Evolutionary conservation across 345 rosid species (phyloP), one percentile per base, ranked within the genome.

Genomic region (Nephelium lappaceum): DNA sequence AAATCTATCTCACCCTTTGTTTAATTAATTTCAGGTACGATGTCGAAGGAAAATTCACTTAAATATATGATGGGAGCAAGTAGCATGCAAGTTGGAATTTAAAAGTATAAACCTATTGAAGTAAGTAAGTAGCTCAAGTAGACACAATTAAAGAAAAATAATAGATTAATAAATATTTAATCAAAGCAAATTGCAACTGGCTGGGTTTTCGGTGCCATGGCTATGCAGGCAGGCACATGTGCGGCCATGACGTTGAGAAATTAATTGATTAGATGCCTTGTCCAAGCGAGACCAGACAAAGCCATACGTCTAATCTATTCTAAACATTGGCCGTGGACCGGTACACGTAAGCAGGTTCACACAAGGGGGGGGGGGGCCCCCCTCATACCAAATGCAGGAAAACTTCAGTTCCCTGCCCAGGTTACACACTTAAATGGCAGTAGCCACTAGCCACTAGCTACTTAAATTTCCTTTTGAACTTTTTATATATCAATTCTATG

Each of bases 211-310:
- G 36, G 36, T 31, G 36, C 36, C 36, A 31, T 31, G 3, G 36
- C 36, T 31, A 31, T 31, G 3, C 3, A 31, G 2, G 36, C 36
- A 31, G 36, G 36, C 3, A 31, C 36, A 31, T 31, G 36, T 31
- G 36, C 36, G 36, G 36, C 36, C 3, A 31, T 31, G 36, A 2
- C 3, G 36, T 31, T 31, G 3, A 31, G 36, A 31, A 31, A 31
- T 31, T 31, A 19, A 24, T 6, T 73, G 67, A 60, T 39, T 14
- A 63, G 77, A 74, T 74, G 69, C 77, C 62, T 24, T 25, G 69
- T 74, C 77, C 77, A 63, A 74, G 58, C 42, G 25, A 74, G 68
- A 49, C 69, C 41, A 43, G 24, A 64, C 67, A 63, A 74, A 63
- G 25, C 39, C 21, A 39, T 6, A 36, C 24, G 67, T 41, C 67